phyloP scores from a whole-genome alignment of 331 rosid genomes.

The Pyrus hybrid region DNA sequence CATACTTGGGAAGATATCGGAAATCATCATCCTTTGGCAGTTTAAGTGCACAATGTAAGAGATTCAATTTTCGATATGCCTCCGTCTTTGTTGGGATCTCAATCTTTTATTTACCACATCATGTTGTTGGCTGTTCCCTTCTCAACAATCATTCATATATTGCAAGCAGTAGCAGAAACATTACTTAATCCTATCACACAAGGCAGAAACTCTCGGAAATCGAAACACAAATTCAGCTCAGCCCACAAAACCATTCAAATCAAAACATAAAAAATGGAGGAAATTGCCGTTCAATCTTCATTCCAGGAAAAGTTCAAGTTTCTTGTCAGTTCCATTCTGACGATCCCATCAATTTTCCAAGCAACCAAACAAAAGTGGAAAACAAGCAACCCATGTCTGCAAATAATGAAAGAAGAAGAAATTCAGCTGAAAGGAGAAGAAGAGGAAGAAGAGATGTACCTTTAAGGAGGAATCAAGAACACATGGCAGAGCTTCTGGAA shows the following conservation, averaged over 20 bases:
- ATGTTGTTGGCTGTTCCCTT: neutral
- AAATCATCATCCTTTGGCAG: neutral
- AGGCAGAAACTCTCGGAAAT: neutral
- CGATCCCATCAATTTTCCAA: neutral
- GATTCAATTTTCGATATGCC: neutral
- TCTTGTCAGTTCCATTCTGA: neutral
- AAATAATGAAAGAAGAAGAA: neutral
- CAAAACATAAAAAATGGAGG: neutral
- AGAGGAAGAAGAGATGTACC: neutral
- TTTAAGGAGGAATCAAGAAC: neutral
- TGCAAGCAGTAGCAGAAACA: neutral
- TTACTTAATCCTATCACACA: neutral
- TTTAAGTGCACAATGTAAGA: neutral
- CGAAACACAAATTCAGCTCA: neutral
- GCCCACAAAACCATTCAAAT: neutral
- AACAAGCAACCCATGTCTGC: neutral
- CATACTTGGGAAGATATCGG: neutral
- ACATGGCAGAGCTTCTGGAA: neutral
- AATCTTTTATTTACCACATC: neutral
- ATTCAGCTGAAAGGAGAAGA: neutral
- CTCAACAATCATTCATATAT: neutral
- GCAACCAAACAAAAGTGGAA: neutral
- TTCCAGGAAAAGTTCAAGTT: neutral
- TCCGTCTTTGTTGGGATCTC: neutral
- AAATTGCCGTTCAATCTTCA: too few species aligned